Conservation (phyloP, 176 grass and related monocot species). For the Zizania latifolia region DNA sequence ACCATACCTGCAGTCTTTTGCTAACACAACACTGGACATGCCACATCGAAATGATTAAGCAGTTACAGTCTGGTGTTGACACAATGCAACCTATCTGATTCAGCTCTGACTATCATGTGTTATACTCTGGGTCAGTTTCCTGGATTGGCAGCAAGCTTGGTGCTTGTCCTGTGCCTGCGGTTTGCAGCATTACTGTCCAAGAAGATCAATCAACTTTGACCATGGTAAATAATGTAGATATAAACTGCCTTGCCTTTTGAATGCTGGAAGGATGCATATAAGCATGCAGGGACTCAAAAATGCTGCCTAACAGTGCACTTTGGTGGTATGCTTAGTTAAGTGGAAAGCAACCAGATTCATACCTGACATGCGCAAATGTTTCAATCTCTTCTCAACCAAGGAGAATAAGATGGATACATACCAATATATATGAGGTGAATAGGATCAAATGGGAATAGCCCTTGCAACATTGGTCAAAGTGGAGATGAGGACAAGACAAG, state of each 20-base stretch:
- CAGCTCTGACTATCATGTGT: neutral
- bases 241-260: neutral
- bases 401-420: neutral
- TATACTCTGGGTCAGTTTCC: neutral
- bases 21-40: neutral
- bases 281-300: neutral
- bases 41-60: neutral
- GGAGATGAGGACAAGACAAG: neutral
- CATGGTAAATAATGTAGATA: neutral
- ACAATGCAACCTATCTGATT: neutral
- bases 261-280: neutral
- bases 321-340: neutral
- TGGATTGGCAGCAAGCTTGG: neutral
- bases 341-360: neutral
- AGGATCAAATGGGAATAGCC: slow-evolving; percentile 1
- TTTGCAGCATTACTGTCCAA: neutral
- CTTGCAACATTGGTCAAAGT: neutral
- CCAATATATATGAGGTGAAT: slow-evolving; percentile 5
- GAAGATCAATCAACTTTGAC: neutral
- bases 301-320: neutral
- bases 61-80: neutral
- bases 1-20: neutral
- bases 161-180: neutral
- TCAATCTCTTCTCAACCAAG: neutral
- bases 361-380: neutral